A percentile compares a stretch with the other conserved stretches of the same genome.
These are phyloP conservation scores for Dactylellina haptotyla DNA, from an alignment of 2,329 filamentous ascomycete genomes.

Conservation along the genomic window DNA sequence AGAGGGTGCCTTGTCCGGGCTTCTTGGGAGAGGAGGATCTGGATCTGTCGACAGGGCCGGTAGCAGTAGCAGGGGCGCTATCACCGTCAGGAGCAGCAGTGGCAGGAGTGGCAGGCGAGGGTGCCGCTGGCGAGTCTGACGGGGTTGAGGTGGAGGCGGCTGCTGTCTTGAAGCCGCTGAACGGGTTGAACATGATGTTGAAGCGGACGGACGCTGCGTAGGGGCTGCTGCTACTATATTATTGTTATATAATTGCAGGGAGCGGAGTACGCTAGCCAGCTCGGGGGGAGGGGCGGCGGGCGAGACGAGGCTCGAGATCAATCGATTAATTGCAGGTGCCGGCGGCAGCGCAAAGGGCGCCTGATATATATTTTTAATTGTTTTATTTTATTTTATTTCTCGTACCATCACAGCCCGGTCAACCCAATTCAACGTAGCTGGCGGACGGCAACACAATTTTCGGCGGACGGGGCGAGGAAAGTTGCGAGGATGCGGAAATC, in stretches of 20 bases:
- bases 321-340: neutral
- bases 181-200: conserved; percentile 40
- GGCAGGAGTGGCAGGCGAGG: conserved; percentile 3
- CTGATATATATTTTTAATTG: too few relatives aligned
- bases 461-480: neutral
- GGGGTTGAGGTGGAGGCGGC: conserved; percentile 5
- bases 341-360: conserved; percentile 2
- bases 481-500: conserved; percentile 1
- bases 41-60: conserved; percentile 17
- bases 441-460: conserved; percentile 25
- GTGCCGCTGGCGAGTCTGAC: neutral
- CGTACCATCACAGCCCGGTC: too few relatives aligned
- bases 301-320: conserved; percentile 26
- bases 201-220: neutral
- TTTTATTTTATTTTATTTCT: too few relatives aligned
- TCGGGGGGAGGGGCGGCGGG: neutral
- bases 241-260: too few relatives aligned
- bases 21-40: conserved; percentile 45
- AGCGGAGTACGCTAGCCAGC: neutral
- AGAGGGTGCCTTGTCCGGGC: conserved; percentile 46
- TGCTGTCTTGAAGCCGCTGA: conserved; percentile 21
- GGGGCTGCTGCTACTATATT: too few relatives aligned
- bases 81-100: conserved; percentile 5
- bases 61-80: too few relatives aligned
- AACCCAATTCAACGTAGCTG: too few relatives aligned